A percentile compares a stretch with the other conserved stretches of the same genome.
Conservation (phyloP, 345 rosid genomes). For the Rhodamnia argentea region DNA sequence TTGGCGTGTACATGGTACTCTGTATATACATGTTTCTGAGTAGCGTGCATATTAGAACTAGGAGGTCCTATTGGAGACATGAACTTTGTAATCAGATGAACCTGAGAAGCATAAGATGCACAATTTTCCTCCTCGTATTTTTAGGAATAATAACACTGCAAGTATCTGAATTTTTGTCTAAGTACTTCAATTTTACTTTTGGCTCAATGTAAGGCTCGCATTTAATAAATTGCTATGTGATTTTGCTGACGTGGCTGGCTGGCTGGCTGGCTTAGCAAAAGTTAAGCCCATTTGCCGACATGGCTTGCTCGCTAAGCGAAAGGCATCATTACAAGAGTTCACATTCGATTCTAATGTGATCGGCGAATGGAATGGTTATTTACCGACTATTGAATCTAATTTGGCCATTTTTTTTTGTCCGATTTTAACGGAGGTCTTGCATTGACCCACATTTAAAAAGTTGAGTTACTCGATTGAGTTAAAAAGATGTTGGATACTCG, state of each 20-base stretch:
- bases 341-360: background rate
- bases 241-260: background rate
- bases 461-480: background rate
- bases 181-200: background rate
- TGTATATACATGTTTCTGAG: background rate
- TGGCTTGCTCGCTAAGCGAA: background rate
- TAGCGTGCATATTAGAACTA: background rate
- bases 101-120: background rate
- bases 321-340: background rate
- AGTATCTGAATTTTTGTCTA: background rate
- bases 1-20: constrained; percentile 28
- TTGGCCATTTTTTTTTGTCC: background rate
- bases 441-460: background rate
- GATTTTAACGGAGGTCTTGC: background rate
- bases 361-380: background rate
- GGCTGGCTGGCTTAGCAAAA: background rate
- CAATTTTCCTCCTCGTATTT: background rate
- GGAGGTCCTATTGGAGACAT: background rate
- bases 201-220: background rate
- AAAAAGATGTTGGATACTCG: background rate
- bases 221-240: background rate
- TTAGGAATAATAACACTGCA: background rate
- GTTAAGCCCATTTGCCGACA: background rate
- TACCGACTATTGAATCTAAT: background rate
- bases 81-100: background rate